Conservation (phyloP, 1,139 yeast species). For the Blastobotrys capitulatus region DNA sequence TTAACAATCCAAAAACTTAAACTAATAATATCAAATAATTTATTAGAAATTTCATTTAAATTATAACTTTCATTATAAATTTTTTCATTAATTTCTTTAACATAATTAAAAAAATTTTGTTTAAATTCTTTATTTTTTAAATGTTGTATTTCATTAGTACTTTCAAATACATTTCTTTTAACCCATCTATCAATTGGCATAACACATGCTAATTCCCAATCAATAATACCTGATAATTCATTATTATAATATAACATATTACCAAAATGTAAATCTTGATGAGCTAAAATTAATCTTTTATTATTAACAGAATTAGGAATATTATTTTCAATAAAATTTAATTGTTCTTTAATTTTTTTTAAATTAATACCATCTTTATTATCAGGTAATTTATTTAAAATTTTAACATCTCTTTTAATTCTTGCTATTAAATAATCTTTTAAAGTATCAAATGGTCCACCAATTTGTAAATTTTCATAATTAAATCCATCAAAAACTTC, state of each 20-base stretch:
- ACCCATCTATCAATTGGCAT: constrained; percentile 11
- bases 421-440: constrained; percentile 4
- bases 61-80: constrained; percentile 4
- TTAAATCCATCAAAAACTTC: background rate
- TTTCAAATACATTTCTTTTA: constrained; percentile 8
- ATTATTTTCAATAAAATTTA: too few species aligned
- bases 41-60: constrained; percentile 2
- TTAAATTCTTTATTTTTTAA: background rate
- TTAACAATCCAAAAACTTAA: constrained; percentile 13
- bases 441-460: constrained; percentile 11
- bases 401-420: constrained; percentile 7
- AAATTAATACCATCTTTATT: background rate
- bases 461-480: constrained; percentile 8
- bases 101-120: background rate
- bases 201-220: constrained; percentile 13
- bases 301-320: background rate
- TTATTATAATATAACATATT: constrained; percentile 12
- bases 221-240: constrained; percentile 10
- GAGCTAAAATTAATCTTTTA: constrained; percentile 11
- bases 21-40: constrained; percentile 6
- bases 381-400: background rate
- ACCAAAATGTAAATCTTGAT: constrained; percentile 14
- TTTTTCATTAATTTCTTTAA: constrained; percentile 3
- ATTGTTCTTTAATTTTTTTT: background rate
- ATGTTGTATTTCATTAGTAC: background rate